Evolutionary conservation across 1,284 basidiomycete genomes (phyloP), one percentile per base, ranked within the genome.

Genomic region (Heimioporus punctisporus): DNA sequence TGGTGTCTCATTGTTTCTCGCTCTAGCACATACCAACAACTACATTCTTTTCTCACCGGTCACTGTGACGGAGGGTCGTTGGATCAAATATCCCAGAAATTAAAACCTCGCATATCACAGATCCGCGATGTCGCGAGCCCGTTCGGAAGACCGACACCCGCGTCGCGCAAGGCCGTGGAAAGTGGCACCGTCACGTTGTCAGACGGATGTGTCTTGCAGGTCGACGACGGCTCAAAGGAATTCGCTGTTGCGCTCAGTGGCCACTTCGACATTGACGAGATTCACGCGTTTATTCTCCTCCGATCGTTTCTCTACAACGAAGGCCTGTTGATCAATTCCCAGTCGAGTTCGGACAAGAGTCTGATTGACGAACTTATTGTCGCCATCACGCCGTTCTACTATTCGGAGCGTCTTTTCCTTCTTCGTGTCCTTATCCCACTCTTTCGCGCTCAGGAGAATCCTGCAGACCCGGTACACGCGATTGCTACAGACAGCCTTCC

Each of bases 221-320:
- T 92, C 42, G 87, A 88, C 56, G 80, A 84, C 17, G 78, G 80
- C 41, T 83, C 88, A 73, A 89, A 88, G 68, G 82, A 86, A 55
- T 84, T 84, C 61, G 75, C 85, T 52, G 77, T 83, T 60, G 84
- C 84, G 45, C 83, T 95, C 64, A 92, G 88, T 74, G 68, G 77
- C 43, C 80, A 78, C 58, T 88, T 92, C 69, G 74, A 84, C 50
- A 86, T 95, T 40, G 90, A 93, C 72, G 83, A 93, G 65, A 77
- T 92, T 19, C 84, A 88, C 25, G 85, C 91, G 0, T 78, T 90
- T 50, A 73, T 87, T 8, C 77, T 92, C 9, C 74, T 94, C 19
- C 84, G 88, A 15, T 88, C 88, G 0, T 94, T 90, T 66, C 74
- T 94, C 19, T 91, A 88, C 66, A 91, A 93, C 65, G 84, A 90